Evolutionary conservation across 768 basidiomycete genomes (phyloP).

Genomic region (Favolaschia claudopus): DNA sequence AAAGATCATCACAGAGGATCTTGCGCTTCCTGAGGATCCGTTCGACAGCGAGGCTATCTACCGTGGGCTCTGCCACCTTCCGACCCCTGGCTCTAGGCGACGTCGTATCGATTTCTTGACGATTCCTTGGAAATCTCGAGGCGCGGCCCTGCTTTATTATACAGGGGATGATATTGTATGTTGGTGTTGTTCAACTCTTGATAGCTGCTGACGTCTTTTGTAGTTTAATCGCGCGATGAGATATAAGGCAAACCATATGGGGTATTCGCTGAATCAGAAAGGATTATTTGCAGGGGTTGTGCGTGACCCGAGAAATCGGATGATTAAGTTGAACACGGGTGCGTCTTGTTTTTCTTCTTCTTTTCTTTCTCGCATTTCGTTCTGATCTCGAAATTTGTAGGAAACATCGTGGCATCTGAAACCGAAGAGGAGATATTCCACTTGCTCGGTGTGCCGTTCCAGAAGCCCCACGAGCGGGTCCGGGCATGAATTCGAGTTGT

Average conservation of each 20-base stretch:
- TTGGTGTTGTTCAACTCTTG: constrained; percentile 14
- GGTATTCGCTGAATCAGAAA: constrained; percentile 88
- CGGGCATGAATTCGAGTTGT: constrained; percentile 49
- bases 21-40: constrained; percentile 73
- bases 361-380: neutral
- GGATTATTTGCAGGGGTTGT: constrained; percentile 79
- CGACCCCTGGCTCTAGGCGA: constrained; percentile 51
- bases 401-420: constrained; percentile 76
- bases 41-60: constrained; percentile 78
- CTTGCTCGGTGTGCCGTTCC: constrained; percentile 82
- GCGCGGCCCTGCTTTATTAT: constrained; percentile 91
- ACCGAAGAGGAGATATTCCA: constrained; percentile 89
- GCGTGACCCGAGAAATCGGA: constrained; percentile 69
- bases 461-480: constrained; percentile 80
- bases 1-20: constrained; percentile 81
- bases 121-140: constrained; percentile 79
- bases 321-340: constrained; percentile 70
- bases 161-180: constrained; percentile 93
- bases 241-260: constrained; percentile 80
- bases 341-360: constrained; percentile 20
- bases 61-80: constrained; percentile 78
- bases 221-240: constrained; percentile 93
- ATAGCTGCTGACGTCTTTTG: neutral
- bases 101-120: constrained; percentile 87
- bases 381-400: constrained; percentile 42